Evolutionary conservation across 331 rosid species (phyloP).

Genomic region (Malus hybrid): DNA sequence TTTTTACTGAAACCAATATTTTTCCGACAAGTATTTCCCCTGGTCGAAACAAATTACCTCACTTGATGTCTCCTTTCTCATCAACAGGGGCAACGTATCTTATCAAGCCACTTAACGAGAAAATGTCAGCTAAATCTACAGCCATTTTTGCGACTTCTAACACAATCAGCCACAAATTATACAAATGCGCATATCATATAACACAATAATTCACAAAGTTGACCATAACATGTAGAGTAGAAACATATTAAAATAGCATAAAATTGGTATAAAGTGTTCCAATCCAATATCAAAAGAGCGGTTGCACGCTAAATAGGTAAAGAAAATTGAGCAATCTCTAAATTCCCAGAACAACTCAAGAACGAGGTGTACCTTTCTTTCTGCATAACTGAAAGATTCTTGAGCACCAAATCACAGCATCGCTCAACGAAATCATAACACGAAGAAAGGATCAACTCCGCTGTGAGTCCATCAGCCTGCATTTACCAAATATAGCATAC

Average conservation of each 20-base stretch:
- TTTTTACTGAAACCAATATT: not conserved
- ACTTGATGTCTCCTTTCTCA: not conserved
- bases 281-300: not conserved
- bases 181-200: not conserved
- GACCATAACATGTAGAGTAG: not conserved
- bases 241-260: not conserved
- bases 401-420: slow-evolving; percentile 66
- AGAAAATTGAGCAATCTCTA: not conserved
- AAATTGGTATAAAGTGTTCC: not conserved
- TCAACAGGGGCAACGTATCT: too few species aligned
- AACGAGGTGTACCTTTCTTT: slow-evolving; percentile 49
- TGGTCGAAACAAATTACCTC: not conserved
- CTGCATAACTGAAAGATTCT: slow-evolving; percentile 69
- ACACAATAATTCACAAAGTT: not conserved
- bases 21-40: not conserved
- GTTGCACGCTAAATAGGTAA: not conserved
- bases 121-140: not conserved
- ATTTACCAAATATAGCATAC: slow-evolving; percentile 21
- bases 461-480: slow-evolving; percentile 86
- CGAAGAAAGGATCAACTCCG: slow-evolving; percentile 56
- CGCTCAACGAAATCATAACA: slow-evolving; percentile 85
- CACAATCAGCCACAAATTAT: not conserved
- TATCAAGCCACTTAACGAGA: too few species aligned
- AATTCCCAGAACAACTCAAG: not conserved
- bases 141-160: not conserved